phyloP scores from a whole-genome alignment of 2,329 filamentous ascomycete species.

The Alternaria incomplexa region DNA sequence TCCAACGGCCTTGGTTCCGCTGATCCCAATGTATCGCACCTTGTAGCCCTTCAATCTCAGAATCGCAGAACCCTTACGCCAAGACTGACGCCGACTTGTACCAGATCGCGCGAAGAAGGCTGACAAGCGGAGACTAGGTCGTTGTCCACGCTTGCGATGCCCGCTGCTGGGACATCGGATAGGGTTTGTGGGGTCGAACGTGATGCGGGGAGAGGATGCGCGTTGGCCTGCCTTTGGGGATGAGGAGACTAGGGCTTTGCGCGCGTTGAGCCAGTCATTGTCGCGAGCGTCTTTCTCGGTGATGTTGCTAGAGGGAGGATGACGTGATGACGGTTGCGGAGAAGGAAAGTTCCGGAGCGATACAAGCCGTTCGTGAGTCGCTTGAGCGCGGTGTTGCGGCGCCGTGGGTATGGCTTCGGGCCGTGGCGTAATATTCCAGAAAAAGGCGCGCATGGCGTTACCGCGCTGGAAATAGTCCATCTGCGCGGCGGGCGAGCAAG shows the following conservation, averaged over 20 bases:
- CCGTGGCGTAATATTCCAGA: neutral
- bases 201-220: neutral
- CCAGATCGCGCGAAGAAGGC: neutral
- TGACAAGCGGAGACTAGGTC: neutral
- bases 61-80: neutral
- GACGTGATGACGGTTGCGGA: neutral
- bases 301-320: too few species aligned
- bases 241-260: neutral
- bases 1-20: slow-evolving; percentile 55
- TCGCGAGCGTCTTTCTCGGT: too few species aligned
- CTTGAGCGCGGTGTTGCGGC: neutral
- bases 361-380: neutral
- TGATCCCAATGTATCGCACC: slow-evolving; percentile 55
- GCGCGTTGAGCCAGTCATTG: neutral
- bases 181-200: neutral
- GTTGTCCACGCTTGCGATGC: neutral
- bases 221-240: neutral
- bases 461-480: neutral
- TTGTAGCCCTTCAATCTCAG: neutral
- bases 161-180: neutral
- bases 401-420: neutral
- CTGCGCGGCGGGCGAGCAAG: neutral
- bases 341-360: neutral
- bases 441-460: neutral
- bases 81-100: neutral